Percentiles rank a stretch among this genome's conserved stretches.
Evolutionary conservation across 1,139 yeast genomes (phyloP).

Genomic region (Taiozyma sp.): DNA sequence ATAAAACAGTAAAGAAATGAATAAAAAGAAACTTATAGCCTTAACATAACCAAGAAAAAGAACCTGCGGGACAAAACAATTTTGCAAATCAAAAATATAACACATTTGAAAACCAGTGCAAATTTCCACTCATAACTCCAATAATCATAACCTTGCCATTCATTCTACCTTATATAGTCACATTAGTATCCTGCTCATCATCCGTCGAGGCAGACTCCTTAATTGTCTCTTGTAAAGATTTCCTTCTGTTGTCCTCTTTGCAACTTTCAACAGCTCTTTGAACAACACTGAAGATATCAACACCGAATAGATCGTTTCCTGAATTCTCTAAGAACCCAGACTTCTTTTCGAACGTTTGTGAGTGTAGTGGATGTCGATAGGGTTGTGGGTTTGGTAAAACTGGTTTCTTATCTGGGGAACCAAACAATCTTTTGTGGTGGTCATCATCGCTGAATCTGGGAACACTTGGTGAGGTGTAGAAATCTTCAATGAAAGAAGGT

Average conservation of each 20-base stretch:
- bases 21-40: not conserved
- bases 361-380: not conserved
- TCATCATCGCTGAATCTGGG: conserved; percentile 46
- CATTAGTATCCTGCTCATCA: not conserved
- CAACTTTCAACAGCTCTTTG: conserved; percentile 41
- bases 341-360: not conserved
- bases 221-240: not conserved
- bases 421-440: conserved; percentile 36
- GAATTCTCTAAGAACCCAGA: conserved; percentile 15
- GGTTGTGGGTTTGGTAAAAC: not conserved
- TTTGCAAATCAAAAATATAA: not conserved
- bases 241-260: not conserved
- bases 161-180: not conserved
- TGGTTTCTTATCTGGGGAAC: conserved; percentile 22
- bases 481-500: conserved; percentile 62
- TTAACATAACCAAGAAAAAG: not conserved
- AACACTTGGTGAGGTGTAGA: conserved; percentile 52
- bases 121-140: not conserved
- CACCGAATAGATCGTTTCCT: conserved; percentile 43
- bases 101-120: not conserved
- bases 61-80: not conserved
- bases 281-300: conserved; percentile 51
- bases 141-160: not conserved
- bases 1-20: not conserved
- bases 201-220: not conserved